A percentile compares a stretch with the other conserved stretches of the same genome.
Evolutionary conservation across 2,329 filamentous ascomycete species (phyloP).

Genomic region (Xylariales sp.): DNA sequence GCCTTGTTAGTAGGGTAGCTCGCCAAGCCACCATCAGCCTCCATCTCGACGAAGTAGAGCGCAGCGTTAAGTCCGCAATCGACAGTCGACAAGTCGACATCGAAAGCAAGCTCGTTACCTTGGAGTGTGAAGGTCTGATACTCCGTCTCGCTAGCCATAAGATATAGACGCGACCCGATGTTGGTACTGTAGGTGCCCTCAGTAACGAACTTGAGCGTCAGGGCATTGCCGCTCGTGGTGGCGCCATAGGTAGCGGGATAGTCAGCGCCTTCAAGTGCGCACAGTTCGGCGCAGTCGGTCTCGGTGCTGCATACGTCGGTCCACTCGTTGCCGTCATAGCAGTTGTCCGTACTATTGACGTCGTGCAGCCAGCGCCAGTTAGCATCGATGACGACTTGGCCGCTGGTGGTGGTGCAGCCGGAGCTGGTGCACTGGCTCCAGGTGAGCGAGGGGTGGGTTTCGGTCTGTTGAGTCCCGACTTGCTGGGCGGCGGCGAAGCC

Average conservation of each 20-base stretch:
- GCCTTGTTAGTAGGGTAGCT: conserved; percentile 45
- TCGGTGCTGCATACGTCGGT: conserved; percentile 32
- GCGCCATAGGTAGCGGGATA: conserved; percentile 44
- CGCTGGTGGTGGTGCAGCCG: conserved; percentile 39
- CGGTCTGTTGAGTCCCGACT: conserved; percentile 34
- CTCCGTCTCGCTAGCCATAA: conserved; percentile 49
- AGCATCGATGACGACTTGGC: conserved; percentile 44
- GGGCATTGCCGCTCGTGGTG: conserved; percentile 39
- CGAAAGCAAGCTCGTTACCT: conserved; percentile 59
- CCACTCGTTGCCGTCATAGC: conserved; percentile 42
- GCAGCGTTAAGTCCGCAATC: conserved; percentile 61
- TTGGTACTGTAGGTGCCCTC: conserved; percentile 38
- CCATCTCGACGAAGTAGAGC: conserved; percentile 54
- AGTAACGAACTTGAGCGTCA: conserved; percentile 49
- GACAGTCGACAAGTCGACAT: conserved; percentile 58
- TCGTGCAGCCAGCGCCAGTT: conserved; percentile 51
- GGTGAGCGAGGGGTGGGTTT: conserved; percentile 42
- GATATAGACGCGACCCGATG: conserved; percentile 48
- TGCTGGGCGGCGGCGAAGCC: conserved; percentile 35
- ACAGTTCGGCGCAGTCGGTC: conserved; percentile 36
- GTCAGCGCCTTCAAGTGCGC: conserved; percentile 41
- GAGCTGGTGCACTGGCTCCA: conserved; percentile 42
- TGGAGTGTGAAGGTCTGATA: conserved; percentile 56
- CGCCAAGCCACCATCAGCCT: conserved; percentile 46
- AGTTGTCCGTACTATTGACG: conserved; percentile 35